Base-by-base conservation (phyloP, 371 early-diverging fungal genomes). In the Lichtheimia ornata region DNA sequence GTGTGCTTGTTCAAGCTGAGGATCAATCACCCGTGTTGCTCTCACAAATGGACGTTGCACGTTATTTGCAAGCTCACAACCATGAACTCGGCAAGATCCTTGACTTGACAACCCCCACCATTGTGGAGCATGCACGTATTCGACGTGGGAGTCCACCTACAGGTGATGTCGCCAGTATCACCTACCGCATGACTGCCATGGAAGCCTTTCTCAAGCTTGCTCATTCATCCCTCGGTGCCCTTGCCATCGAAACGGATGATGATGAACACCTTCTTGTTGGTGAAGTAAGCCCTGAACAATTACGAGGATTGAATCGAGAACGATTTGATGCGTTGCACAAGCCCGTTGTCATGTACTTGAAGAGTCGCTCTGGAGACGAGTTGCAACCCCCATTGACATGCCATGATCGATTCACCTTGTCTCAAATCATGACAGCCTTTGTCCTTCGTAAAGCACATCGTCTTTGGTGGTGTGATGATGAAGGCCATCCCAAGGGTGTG, bases 11-110 rank as follows among this genome's bases (percentile, higher is more conserved):
- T 18, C 67, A 80, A 56, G 68, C 73, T 13, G 54, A 67, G 14
- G 67, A 67, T 4, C 53, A 67, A 17, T 49, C 64, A 18, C 79
- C 77, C 6, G 71, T 79, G 1, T 64, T 88, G 17, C 53, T 85
- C 7, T 84, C 85, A 6, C 88, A 88, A 70, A 83, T 84, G 59
- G 88, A 88, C 54, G 73, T 85, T 18, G 71, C 84, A 24, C 74
- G 79, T 13, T 88, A 76, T 58, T 69, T 88, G 17, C 75, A 84
- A 42, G 64, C 76, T 2, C 70, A 81, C 50, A 86, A 86, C 43
- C 88, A 88, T 66, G 69, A 73, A 27, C 53, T 88, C 6, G 88
- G 88, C 0, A 65, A 73, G 6, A 64, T 86, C 42, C 58, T 88
- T 58, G 86, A 88, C 55, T 50, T 69, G 3, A 41, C 74, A 0